Conservation (phyloP, 805 yeast genomes). For the Grigorovia jiainica region DNA sequence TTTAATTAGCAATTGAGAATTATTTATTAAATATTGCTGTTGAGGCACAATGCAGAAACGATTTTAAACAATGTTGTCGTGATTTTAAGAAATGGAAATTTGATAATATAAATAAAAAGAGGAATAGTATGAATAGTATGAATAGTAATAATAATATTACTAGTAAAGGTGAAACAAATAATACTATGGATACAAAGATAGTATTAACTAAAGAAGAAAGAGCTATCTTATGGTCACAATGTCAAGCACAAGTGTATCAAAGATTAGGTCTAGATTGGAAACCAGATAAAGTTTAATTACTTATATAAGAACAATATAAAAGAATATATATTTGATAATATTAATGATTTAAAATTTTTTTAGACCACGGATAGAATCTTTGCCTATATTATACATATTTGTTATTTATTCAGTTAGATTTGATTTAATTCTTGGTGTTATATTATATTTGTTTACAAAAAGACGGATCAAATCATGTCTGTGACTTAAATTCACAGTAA, state of each 20-base stretch:
- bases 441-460: too few relatives aligned
- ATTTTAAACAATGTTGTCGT: conserved; percentile 45
- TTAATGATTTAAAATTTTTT: too few relatives aligned
- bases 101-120: background rate
- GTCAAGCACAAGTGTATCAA: conserved; percentile 49
- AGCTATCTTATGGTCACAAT: conserved; percentile 51
- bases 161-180: too few relatives aligned
- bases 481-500: too few relatives aligned
- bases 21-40: conserved; percentile 55
- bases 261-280: conserved; percentile 54
- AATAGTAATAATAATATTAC: too few relatives aligned
- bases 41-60: conserved; percentile 61
- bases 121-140: background rate
- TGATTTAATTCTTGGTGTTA: too few relatives aligned
- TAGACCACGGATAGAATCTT: too few relatives aligned
- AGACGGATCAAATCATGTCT: too few relatives aligned
- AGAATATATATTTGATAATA: too few relatives aligned
- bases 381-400: too few relatives aligned
- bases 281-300: conserved; percentile 36
- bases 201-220: conserved; percentile 46
- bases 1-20: conserved; percentile 62
- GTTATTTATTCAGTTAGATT: too few relatives aligned
- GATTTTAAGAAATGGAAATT: conserved; percentile 36
- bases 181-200: conserved; percentile 12
- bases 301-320: too few relatives aligned